Conservation (phyloP, 805 yeast species). For the Myxozyma sirexii region DNA sequence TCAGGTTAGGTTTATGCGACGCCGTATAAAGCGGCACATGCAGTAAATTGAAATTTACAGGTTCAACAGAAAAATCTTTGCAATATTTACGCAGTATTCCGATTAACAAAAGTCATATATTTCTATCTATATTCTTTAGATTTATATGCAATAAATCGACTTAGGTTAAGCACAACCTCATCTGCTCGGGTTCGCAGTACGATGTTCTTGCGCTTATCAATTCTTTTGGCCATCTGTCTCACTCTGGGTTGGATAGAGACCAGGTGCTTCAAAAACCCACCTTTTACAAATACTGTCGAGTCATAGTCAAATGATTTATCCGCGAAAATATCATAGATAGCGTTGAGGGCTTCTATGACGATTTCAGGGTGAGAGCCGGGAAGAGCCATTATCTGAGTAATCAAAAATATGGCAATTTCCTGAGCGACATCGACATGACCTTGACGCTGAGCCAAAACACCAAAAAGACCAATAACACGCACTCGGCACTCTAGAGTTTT, state of each 20-base stretch:
- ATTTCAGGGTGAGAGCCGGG: constrained; percentile 46
- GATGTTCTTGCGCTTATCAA: constrained; percentile 65
- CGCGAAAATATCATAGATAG: constrained; percentile 75
- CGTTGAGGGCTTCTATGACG: constrained; percentile 62
- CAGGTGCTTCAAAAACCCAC: constrained; percentile 51
- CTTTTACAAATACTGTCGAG: constrained; percentile 61
- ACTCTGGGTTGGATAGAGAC: constrained; percentile 51
- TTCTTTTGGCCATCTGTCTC: constrained; percentile 57
- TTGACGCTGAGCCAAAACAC: constrained; percentile 52
- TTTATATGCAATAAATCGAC: constrained; percentile 79
- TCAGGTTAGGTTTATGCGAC: neutral
- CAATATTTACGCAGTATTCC: too few species aligned
- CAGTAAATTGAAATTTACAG: too few species aligned
- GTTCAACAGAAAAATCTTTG: too few species aligned
- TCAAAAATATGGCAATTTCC: constrained; percentile 51
- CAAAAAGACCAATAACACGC: constrained; percentile 56
- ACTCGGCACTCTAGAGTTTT: constrained; percentile 46
- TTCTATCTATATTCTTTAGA: constrained; percentile 45
- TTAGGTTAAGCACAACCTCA: constrained; percentile 67
- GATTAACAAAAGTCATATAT: too few species aligned
- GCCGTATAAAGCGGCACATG: too few species aligned
- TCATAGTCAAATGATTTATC: constrained; percentile 73
- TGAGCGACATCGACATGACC: constrained; percentile 51
- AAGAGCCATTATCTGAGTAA: constrained; percentile 40
- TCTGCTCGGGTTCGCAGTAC: constrained; percentile 64